These are phyloP conservation scores for Polyporus tsugae DNA, from an alignment of 1,284 basidiomycete genomes.

Conservation along the genomic window DNA sequence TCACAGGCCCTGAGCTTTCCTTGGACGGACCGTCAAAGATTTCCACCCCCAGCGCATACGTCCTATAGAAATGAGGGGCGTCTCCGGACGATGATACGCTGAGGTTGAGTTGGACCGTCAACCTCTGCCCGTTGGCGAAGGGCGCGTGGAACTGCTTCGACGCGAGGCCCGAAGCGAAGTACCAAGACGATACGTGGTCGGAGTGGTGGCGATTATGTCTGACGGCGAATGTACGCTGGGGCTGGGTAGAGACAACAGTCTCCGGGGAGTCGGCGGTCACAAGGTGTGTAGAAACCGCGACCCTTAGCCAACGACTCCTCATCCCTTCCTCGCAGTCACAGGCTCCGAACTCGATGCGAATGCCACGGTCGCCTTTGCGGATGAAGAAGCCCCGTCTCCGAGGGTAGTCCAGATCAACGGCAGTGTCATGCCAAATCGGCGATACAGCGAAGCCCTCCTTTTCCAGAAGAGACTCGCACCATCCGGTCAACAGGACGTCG, in stretches of 20 bases:
- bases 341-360: constrained; percentile 10
- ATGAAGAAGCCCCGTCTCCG: constrained; percentile 6
- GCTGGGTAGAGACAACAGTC: background rate
- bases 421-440: constrained; percentile 3
- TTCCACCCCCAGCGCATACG: constrained; percentile 14
- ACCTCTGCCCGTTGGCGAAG: background rate
- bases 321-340: constrained; percentile 8
- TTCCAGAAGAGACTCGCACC: constrained; percentile 18
- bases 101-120: constrained; percentile 16
- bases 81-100: background rate
- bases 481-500: constrained; percentile 16
- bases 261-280: background rate
- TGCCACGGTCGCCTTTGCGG: background rate
- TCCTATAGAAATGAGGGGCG: background rate
- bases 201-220: constrained; percentile 15
- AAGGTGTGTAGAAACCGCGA: background rate
- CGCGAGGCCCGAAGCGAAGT: constrained; percentile 20
- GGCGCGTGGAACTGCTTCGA: constrained; percentile 16
- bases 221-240: background rate
- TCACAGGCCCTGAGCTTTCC: background rate
- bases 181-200: constrained; percentile 25
- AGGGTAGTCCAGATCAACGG: background rate
- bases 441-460: constrained; percentile 10
- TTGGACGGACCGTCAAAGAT: background rate
- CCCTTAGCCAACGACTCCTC: constrained; percentile 12